These are phyloP conservation scores for Didymosphaeria variabile DNA, from an alignment of 2,329 filamentous ascomycete genomes.

Conservation along the genomic window DNA sequence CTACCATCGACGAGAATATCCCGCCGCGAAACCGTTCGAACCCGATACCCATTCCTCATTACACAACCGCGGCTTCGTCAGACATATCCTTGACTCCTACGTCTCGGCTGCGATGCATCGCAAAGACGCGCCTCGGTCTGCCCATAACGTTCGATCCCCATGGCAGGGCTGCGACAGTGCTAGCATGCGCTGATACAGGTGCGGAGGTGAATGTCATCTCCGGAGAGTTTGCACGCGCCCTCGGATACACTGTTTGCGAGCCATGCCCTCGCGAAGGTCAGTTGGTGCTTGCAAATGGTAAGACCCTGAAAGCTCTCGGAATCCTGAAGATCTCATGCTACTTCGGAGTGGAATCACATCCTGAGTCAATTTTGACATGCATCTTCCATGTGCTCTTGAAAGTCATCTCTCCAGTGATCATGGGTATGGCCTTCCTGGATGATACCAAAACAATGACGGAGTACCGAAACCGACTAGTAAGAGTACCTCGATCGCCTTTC, in stretches of 20 bases:
- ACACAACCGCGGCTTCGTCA: too few species aligned
- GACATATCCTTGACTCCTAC: too few species aligned
- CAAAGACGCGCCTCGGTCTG: neutral
- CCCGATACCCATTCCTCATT: too few species aligned
- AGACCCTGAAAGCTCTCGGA: slow-evolving; percentile 11
- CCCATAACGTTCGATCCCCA: slow-evolving; percentile 14
- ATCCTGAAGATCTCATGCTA: too few species aligned
- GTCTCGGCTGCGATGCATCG: too few species aligned
- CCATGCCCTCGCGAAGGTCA: neutral
- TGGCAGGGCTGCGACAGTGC: slow-evolving; percentile 12
- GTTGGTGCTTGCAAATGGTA: slow-evolving; percentile 18
- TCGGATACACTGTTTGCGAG: slow-evolving; percentile 9
- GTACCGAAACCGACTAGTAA: slow-evolving; percentile 16
- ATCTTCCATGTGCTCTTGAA: slow-evolving; percentile 19
- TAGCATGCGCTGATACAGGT: slow-evolving; percentile 19
- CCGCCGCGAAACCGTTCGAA: too few species aligned
- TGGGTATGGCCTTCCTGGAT: slow-evolving; percentile 21
- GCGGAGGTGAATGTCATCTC: slow-evolving; percentile 25
- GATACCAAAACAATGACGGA: slow-evolving; percentile 21
- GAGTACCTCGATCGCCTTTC: slow-evolving; percentile 8
- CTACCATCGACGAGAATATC: too few species aligned
- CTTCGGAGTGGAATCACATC: too few species aligned
- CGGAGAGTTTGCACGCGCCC: slow-evolving; percentile 6
- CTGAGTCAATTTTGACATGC: slow-evolving; percentile 3
- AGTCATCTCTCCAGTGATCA: slow-evolving; percentile 19